Conservation (phyloP, 192 early-diverging fungal species). For the Allomyces arbusculus region DNA sequence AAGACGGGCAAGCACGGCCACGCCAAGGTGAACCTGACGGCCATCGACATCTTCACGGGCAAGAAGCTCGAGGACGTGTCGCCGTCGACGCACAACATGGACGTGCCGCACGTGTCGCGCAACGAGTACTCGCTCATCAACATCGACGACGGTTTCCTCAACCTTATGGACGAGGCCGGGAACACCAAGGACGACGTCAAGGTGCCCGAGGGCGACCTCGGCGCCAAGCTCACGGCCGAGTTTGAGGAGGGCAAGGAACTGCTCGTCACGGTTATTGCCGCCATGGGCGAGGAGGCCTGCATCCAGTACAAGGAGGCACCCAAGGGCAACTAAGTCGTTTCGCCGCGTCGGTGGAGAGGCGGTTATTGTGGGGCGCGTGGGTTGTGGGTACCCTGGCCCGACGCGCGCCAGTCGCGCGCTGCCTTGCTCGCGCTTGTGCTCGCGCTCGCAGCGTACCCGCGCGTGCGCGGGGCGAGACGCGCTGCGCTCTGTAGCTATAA, state of each 20-base stretch:
- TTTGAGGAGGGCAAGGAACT: slow-evolving; percentile 63
- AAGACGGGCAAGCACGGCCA: slow-evolving; percentile 99
- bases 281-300: slow-evolving; percentile 87
- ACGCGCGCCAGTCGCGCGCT: too few species aligned
- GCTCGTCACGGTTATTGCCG: slow-evolving; percentile 57
- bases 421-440: too few species aligned
- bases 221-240: slow-evolving; percentile 44
- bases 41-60: slow-evolving; percentile 90
- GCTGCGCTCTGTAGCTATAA: too few species aligned
- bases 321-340: slow-evolving; percentile 8
- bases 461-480: background rate
- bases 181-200: slow-evolving; percentile 91
- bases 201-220: slow-evolving; percentile 66
- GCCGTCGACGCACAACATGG: slow-evolving; percentile 99
- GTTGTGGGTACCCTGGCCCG: too few species aligned
- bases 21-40: slow-evolving; percentile 96
- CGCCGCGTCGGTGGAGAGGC: too few species aligned
- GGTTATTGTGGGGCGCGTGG: too few species aligned
- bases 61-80: slow-evolving; percentile 98
- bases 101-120: slow-evolving; percentile 86
- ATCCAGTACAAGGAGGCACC: slow-evolving; percentile 62
- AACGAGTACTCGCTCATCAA: slow-evolving; percentile 67
- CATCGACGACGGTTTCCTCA: slow-evolving; percentile 78
- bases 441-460: background rate
- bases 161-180: slow-evolving; percentile 58